Percentiles rank a stretch among this genome's conserved stretches.
phyloP scores from a whole-genome alignment of 345 rosid species.

The Ceriops zippeliana region DNA sequence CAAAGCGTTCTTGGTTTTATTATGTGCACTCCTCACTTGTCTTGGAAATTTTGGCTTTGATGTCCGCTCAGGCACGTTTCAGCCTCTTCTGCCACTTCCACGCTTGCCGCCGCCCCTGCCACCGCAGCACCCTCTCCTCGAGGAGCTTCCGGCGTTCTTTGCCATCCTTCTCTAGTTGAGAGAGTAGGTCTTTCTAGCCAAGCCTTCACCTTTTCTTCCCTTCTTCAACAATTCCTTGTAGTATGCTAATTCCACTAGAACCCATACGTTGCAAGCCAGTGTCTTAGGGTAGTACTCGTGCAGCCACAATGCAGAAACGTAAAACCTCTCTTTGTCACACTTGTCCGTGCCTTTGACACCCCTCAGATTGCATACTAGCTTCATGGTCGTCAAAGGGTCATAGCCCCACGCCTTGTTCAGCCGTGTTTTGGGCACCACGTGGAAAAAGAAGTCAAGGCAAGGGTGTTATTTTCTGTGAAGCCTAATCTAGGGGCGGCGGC shows the following conservation, averaged over 20 bases:
- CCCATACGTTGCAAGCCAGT: constrained; percentile 42
- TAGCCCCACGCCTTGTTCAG: constrained; percentile 45
- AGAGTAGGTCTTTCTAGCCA: neutral
- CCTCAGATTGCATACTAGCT: constrained; percentile 55
- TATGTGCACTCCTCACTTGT: too few relatives aligned
- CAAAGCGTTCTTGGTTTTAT: too few relatives aligned
- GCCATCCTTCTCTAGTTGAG: too few relatives aligned
- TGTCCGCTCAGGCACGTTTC: too few relatives aligned
- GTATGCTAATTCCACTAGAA: constrained; percentile 44
- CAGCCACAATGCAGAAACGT: constrained; percentile 55
- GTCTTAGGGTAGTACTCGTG: constrained; percentile 55
- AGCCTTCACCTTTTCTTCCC: neutral
- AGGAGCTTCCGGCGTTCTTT: too few relatives aligned
- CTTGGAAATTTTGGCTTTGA: too few relatives aligned
- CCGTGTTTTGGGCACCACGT: constrained; percentile 46
- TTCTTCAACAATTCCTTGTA: constrained; percentile 43
- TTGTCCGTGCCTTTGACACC: constrained; percentile 67
- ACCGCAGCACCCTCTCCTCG: too few relatives aligned
- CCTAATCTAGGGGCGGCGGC: too few relatives aligned
- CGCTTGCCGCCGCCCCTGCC: too few relatives aligned
- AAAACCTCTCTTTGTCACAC: constrained; percentile 63
- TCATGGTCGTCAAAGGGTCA: constrained; percentile 48
- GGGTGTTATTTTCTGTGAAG: constrained; percentile 43
- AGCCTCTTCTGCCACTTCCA: too few relatives aligned
- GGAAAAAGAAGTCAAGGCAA: constrained; percentile 61